Base-by-base conservation (phyloP, 1,139 yeast genomes). In the Diutina rugosa region DNA sequence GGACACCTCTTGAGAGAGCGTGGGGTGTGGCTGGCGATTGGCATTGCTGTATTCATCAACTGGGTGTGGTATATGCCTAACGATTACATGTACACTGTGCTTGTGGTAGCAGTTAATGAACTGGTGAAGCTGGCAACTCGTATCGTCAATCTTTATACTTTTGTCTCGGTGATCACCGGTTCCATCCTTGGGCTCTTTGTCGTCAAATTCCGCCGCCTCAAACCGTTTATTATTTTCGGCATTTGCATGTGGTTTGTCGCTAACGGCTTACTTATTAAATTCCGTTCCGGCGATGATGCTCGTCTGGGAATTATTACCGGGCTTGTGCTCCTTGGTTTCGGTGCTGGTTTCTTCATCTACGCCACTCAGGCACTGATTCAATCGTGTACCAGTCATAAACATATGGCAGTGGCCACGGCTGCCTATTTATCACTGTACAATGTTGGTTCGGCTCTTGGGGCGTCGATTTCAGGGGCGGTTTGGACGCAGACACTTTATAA, bases 91-190 rank as follows among this genome's bases (percentile, higher is more conserved):
- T 85, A 81, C 67, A 78, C 90, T 0, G 84, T 85, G 21, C 71
- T 86, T 59, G 64, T 80, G 55, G 87, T 84, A 46, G 84, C 86
- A 2, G 79, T 85, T 67, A 72, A 81, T 64, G 81, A 82, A 61
- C 72, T 83, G 16, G 68, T 73, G 55, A 74, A 71, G 56, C 81
- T 89, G 6, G 90, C 91, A 14, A 81, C 85, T 12, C 77, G 90
- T 68, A 85, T 86, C 63, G 71, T 81, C 3, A 77, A 84, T 1
- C 69, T 85, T 56, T 81, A 81, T 64, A 78, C 88, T 12, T 85
- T 86, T 62, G 87, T 82, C 29, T 77, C 87, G 2, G 84, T 80
- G 45, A 77, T 85, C 52, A 76, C 81, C 56, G 86, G 89, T 48
- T 79, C 86, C 9, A 59, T 82, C 28, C 30, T 55, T n/a, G 56